Percentiles rank a stretch among this genome's conserved stretches.
Evolutionary conservation across 306 rosid genomes (phyloP).

Genomic region (Senna siamea): DNA sequence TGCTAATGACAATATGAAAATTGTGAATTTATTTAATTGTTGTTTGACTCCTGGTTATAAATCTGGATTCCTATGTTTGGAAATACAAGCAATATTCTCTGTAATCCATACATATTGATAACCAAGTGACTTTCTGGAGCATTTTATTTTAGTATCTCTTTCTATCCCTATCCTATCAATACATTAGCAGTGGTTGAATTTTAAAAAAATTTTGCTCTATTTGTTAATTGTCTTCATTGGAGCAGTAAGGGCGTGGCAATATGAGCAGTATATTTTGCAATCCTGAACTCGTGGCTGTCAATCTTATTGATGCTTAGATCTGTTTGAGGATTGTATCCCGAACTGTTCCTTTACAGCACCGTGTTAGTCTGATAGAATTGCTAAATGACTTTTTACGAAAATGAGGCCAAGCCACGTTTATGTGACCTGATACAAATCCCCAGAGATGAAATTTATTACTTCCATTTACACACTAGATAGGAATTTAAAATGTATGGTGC

Average conservation of each 20-base stretch:
- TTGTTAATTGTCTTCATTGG: background rate
- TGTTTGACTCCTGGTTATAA: conserved; percentile 23
- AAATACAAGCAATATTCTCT: conserved; percentile 21
- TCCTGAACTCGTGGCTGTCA: background rate
- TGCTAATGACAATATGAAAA: background rate
- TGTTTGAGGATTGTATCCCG: background rate
- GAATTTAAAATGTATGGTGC: background rate
- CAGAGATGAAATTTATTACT: background rate
- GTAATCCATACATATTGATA: conserved; percentile 1
- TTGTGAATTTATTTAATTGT: conserved; percentile 17
- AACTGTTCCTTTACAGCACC: background rate
- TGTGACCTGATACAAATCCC: background rate
- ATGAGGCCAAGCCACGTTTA: background rate
- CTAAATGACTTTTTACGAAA: background rate
- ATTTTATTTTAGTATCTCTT: background rate
- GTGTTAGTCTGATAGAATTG: background rate
- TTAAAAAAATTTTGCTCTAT: background rate
- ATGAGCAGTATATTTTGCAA: background rate
- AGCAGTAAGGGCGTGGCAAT: too few species aligned
- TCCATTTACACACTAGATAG: background rate
- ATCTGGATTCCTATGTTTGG: conserved; percentile 27
- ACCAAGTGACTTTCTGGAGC: conserved; percentile 19
- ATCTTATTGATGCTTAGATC: background rate
- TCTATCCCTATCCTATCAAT: background rate
- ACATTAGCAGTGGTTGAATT: background rate